Base-by-base conservation (phyloP, 2,329 filamentous ascomycete genomes). In the Aspergillus pseudoviridinutans region DNA sequence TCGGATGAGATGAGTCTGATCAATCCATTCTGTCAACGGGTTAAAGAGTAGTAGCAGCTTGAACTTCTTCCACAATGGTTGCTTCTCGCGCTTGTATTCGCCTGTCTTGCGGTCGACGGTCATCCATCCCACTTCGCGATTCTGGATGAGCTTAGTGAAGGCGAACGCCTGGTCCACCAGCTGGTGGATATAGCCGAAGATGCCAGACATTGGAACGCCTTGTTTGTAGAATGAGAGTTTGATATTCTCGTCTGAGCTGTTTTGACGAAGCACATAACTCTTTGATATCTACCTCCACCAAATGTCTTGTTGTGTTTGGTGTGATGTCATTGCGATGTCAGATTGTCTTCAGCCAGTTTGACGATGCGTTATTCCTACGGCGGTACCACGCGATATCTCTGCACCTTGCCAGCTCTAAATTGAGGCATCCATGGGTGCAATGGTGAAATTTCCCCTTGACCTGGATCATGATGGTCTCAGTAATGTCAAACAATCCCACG, bases 41-140 rank as follows among this genome's bases (percentile, higher is more conserved):
- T 77, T 79, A 66, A 78, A 78, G 7, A 79, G 68, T 0, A 78
- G 25, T 3, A 77, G 60, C 4, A 79, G 63, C 58, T 76, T 77
- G 20, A 77, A 22, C 53, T 78, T 78, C 63, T 78, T 75, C 55
- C 64, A 64, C 22, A 78, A 64, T 0, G 73, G 67, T 54, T 77
- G 71, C 56, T 78, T 68, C 58, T 79, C 74, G 24, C 75, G 73
- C 55, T 70, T 70, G 25, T 70, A 63, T 57, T 66, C 57, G 10
- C 72, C 72, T 0, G 70, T 74, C 68, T 74, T 70, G 44, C 70
- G 66, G 38, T 69, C 63, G 12, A 71, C 54, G 1, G 68, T 72
- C 41, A 62, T 56, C 70, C 70, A 72, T 53, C 71, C 69, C 17
- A 71, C 55, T 55, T 72, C 64, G 22, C 68, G 59, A 46, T 67